Base-by-base conservation (phyloP, 2,329 filamentous ascomycete genomes). In the Coniochaeta ligniaria region DNA sequence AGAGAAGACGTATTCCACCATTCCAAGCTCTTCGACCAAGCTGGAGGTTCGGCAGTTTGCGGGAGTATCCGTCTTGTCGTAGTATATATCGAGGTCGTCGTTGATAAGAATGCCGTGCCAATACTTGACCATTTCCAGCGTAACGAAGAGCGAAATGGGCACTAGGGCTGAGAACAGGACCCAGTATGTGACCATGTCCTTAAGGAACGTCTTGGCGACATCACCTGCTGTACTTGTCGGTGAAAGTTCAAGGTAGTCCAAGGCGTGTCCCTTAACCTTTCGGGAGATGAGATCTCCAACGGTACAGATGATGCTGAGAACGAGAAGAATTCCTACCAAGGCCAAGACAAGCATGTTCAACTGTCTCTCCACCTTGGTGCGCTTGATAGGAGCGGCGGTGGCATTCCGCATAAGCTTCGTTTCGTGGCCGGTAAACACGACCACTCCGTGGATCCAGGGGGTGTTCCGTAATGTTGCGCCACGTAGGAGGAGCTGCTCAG, bases 381-480 rank as follows among this genome's bases (percentile, higher is more conserved):
- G 90, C 79, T 99, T 99, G 78, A 99, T 99, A 6, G 95, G 96
- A 1, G 95, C 90, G 5, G 94, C 94, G 3, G 94, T 99, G 20
- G 95, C 96, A 72, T 99, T 99, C 67, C 95, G 88, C 95, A 99
- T 98, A 64, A 99, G 83, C 76, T 99, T 99, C 7, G 95, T 98
- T 77, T 99, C 95, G 75, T 99, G 95, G 58, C 95, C 95, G 2
- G 92, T 96, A 70, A 98, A 99, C 17, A 99, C 94, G 60, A 99
- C 95, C 20, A 96, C 84, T 43, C 94, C 95, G 72, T 99, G 92
- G 57, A 98, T 87, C 94, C 95, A 99, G 33, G 93, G 94, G 1
- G 95, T 99, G 70, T 99, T 99, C 68, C 95, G 86, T 60, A 99
- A 80, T 1, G 93, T 98, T 24, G 95, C 95, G 64, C 95, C 95